A percentile compares a stretch with the other conserved stretches of the same genome.
phyloP scores from a whole-genome alignment of 345 rosid species.

The Kernera saxatilis region DNA sequence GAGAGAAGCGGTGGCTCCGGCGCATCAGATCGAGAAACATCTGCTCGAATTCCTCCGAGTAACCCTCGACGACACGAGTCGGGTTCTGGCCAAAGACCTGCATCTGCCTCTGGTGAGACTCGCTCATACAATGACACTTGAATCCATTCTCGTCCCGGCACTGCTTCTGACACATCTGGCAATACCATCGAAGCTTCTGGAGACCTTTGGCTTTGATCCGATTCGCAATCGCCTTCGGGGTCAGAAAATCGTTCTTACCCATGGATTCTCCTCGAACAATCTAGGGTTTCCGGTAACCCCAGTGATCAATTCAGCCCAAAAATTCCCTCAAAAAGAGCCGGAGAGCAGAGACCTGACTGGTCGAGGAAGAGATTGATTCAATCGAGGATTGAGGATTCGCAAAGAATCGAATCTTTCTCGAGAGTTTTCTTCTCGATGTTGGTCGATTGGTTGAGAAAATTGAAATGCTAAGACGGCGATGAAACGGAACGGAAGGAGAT shows the following conservation, averaged over 20 bases:
- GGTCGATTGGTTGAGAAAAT: too few relatives aligned
- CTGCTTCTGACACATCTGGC: slow-evolving; percentile 98
- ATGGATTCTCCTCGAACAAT: slow-evolving; percentile 19
- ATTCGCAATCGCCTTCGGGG: slow-evolving; percentile 89
- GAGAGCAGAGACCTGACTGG: background rate
- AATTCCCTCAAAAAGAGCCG: background rate
- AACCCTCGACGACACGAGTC: slow-evolving; percentile 68
- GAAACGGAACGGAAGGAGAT: too few relatives aligned
- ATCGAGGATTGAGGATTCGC: background rate
- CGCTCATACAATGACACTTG: slow-evolving; percentile 99
- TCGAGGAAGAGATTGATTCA: background rate
- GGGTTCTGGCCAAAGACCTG: slow-evolving; percentile 81
- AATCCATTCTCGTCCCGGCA: slow-evolving; percentile 98
- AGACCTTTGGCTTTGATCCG: slow-evolving; percentile 92
- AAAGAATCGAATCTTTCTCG: background rate
- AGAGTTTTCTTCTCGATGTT: too few relatives aligned
- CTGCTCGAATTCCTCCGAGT: slow-evolving; percentile 80
- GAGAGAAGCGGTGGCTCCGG: slow-evolving; percentile 85
- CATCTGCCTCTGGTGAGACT: slow-evolving; percentile 96
- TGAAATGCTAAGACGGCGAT: too few relatives aligned
- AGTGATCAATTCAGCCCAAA: background rate
- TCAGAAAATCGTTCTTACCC: slow-evolving; percentile 94
- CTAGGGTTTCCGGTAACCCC: background rate
- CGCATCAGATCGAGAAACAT: slow-evolving; percentile 71
- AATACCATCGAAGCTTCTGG: slow-evolving; percentile 96